phyloP scores from a whole-genome alignment of 495 filamentous ascomycete species.

The Glarea lozoyensis region DNA sequence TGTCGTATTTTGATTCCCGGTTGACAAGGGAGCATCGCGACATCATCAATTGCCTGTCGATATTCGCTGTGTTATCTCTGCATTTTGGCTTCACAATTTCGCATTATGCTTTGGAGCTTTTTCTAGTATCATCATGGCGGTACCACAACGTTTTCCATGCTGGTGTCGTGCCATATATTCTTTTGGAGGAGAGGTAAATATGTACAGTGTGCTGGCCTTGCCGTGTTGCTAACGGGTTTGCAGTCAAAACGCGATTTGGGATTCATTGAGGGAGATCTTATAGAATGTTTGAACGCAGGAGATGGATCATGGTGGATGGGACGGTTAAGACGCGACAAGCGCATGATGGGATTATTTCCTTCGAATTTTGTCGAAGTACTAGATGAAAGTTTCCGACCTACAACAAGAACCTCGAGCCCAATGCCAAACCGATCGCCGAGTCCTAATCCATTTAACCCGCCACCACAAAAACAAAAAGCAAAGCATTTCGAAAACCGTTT shows the following conservation, averaged over 20 bases:
- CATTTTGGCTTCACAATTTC: too few relatives aligned
- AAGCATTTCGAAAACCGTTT: constrained; percentile 63
- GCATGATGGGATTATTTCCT: constrained; percentile 85
- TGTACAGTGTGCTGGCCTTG: neutral
- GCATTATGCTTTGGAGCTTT: neutral
- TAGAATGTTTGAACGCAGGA: constrained; percentile 95
- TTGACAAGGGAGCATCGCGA: too few relatives aligned
- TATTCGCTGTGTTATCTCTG: too few relatives aligned
- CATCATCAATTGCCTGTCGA: too few relatives aligned
- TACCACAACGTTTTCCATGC: constrained; percentile 86
- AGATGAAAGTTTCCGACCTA: constrained; percentile 71
- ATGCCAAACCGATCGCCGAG: constrained; percentile 46
- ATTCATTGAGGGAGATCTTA: constrained; percentile 94
- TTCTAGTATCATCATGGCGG: constrained; percentile 18
- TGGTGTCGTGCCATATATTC: constrained; percentile 94
- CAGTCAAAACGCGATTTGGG: constrained; percentile 86
- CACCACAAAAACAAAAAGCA: constrained; percentile 41
- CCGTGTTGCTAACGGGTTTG: constrained; percentile 4
- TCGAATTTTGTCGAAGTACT: constrained; percentile 95
- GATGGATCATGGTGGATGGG: constrained; percentile 99
- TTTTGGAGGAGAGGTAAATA: constrained; percentile 80
- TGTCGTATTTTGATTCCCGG: too few relatives aligned
- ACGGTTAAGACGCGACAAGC: constrained; percentile 72
- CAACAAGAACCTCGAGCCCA: constrained; percentile 69
- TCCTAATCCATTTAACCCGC: constrained; percentile 37